Evolutionary conservation across 2,329 filamentous ascomycete genomes (phyloP).

Genomic region (Pleurostoma richardsiae): DNA sequence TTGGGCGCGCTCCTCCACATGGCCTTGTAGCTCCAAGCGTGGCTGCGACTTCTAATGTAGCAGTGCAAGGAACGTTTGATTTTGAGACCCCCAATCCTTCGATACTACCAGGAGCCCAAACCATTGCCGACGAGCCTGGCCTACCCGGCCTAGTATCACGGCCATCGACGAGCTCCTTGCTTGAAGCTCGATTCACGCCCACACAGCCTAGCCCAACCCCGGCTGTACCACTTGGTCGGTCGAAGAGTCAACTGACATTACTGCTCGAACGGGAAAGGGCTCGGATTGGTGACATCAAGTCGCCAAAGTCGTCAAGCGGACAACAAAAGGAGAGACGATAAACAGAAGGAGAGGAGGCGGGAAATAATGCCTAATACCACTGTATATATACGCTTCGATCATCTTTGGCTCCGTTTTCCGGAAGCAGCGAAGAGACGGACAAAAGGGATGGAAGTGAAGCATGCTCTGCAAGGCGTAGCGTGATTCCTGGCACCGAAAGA

Average conservation of each 20-base stretch:
- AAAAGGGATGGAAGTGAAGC: too few species aligned
- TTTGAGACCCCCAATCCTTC: conserved; percentile 13
- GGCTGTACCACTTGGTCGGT: conserved; percentile 45
- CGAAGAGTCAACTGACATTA: conserved; percentile 56
- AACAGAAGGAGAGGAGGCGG: not conserved
- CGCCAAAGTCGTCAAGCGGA: conserved; percentile 5
- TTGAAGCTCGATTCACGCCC: conserved; percentile 36
- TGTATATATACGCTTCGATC: too few species aligned
- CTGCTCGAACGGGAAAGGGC: conserved; percentile 50
- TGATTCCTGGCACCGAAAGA: too few species aligned
- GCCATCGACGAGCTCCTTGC: conserved; percentile 22
- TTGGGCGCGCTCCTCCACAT: conserved; percentile 9
- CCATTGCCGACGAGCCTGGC: not conserved
- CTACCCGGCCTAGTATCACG: conserved; percentile 7
- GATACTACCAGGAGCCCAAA: conserved; percentile 1
- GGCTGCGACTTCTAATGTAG: conserved; percentile 14
- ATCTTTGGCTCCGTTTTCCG: too few species aligned
- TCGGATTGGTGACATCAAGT: conserved; percentile 18
- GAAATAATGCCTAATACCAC: not conserved
- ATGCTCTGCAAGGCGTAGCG: too few species aligned
- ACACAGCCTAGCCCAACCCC: conserved; percentile 41
- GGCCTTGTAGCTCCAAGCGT: conserved; percentile 13
- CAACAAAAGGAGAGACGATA: not conserved
- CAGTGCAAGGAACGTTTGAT: conserved; percentile 16
- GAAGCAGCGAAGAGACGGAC: too few species aligned